Base-by-base conservation (phyloP, 495 filamentous ascomycete species). In the Hypoxylon cercidicola region DNA sequence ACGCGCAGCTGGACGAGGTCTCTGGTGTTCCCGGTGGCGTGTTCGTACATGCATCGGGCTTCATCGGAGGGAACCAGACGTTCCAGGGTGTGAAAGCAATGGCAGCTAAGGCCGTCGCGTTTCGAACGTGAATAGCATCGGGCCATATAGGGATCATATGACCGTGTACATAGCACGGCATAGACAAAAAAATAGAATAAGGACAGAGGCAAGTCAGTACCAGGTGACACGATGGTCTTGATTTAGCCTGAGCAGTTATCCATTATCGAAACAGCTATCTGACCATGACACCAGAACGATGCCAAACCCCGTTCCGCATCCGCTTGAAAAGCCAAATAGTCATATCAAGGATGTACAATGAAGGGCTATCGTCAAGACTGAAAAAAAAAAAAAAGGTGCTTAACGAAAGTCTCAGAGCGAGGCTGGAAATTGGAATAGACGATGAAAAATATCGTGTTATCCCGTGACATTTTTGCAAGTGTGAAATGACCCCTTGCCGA, bases 11-110 rank as follows among this genome's bases (percentile, higher is more conserved):
- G 57, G 90, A 92, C 72, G 79, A 85, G 56, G 82, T 96, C 6
- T 77, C 85, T 32, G 92, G 92, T 0, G 80, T 95, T 4, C 78
- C 79, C 23, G 95, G 94, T 5, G 86, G 90, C 37, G 87, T 98
- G 19, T 99, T 99, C 74, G 90, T 97, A 52, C 95, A 99, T 69
- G 93, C 95, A 7, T 89, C 88, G 52, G 96, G 95, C 4, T 99
- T 99, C 75, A 97, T 98, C 75, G 95, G 96, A 15, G 95, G 95
- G 2, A 96, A 97, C 74, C 88, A 89, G 80, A 94, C 89, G 0
- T 93, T 88, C 71, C 92, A 96, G 48, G 96, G 95, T n/a, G 93
- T 88, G 21, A 81, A 91, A 71, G 85, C 87, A 47, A 94, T 98
- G 92, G 93, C 93, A 37, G 79, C 85, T 70, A 91, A 88, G 77